Evolutionary conservation across 1,139 yeast genomes (phyloP).

Genomic region (Pneumocystis carinii): DNA sequence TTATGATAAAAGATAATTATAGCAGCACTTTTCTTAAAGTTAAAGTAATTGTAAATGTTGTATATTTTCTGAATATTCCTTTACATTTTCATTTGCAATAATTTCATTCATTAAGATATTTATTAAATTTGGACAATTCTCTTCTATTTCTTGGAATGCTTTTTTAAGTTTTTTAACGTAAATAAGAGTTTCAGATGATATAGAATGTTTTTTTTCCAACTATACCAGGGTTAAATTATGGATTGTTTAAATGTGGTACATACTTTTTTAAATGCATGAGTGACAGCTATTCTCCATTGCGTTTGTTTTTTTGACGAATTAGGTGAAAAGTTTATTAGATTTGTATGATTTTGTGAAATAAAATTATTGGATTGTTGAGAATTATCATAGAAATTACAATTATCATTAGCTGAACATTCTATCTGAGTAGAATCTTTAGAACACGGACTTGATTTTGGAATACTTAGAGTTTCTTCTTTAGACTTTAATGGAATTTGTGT

Average conservation of each 20-base stretch:
- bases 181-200: neutral
- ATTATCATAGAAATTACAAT: neutral
- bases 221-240: neutral
- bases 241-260: neutral
- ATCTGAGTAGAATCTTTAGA: neutral
- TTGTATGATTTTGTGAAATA: neutral
- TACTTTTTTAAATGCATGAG: neutral
- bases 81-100: neutral
- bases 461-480: neutral
- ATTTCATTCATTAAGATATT: neutral
- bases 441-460: neutral
- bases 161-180: neutral
- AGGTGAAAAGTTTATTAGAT: neutral
- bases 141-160: neutral
- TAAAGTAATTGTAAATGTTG: neutral
- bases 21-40: neutral
- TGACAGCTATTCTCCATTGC: neutral
- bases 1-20: neutral
- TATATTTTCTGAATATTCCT: neutral
- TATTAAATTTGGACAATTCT: neutral
- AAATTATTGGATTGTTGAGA: neutral
- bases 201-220: neutral
- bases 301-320: neutral
- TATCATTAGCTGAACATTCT: neutral
- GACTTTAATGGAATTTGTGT: neutral